Percentiles rank a stretch among this genome's conserved stretches.
Evolutionary conservation across 2,329 filamentous ascomycete genomes (phyloP).

Genomic region (Botrytis tulipae): DNA sequence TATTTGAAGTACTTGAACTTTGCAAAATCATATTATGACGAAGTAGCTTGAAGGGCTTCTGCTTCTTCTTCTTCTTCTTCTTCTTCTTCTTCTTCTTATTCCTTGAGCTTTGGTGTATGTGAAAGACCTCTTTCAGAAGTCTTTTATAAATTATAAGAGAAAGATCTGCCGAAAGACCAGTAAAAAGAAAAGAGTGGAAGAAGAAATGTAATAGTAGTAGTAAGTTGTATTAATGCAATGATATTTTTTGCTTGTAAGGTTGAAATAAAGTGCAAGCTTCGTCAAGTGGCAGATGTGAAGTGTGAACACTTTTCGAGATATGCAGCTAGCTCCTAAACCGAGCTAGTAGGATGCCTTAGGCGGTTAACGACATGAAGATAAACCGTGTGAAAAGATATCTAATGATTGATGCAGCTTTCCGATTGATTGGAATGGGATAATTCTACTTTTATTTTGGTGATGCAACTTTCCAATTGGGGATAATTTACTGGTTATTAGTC

Average conservation of each 20-base stretch:
- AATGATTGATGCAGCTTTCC: background rate
- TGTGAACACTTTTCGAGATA: slow-evolving; percentile 5
- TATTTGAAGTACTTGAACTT: background rate
- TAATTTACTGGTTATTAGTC: background rate
- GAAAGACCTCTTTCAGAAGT: background rate
- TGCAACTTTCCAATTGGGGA: background rate
- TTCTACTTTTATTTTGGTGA: background rate
- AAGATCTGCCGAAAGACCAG: background rate
- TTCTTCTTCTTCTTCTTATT: background rate
- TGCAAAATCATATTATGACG: slow-evolving; percentile 1
- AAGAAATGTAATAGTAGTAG: background rate
- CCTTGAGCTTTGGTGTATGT: background rate
- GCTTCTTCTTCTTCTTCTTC: background rate
- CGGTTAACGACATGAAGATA: background rate
- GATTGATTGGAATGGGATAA: background rate
- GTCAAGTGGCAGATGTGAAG: background rate
- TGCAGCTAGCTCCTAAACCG: background rate
- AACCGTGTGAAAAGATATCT: background rate
- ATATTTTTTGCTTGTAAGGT: background rate
- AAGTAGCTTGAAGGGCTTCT: background rate
- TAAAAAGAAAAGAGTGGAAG: background rate
- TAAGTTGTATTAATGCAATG: background rate
- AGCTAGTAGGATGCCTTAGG: background rate
- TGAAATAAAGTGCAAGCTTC: background rate
- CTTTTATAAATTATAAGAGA: background rate